A percentile compares a stretch with the other conserved stretches of the same genome.
Evolutionary conservation across 73 alveolate genomes (phyloP).

Genomic region (Paramecium biaurelia): DNA sequence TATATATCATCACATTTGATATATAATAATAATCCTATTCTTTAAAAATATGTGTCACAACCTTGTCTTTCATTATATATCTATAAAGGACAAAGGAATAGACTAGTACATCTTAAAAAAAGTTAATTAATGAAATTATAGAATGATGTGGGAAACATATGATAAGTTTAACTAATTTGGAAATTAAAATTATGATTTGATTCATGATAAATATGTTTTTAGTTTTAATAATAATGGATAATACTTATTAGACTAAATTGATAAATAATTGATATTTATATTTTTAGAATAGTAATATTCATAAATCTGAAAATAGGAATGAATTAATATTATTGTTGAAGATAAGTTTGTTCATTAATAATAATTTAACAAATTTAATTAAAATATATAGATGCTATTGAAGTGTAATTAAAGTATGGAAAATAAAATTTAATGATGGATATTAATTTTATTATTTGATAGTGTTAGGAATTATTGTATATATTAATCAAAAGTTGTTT

Average conservation of each 20-base stretch:
- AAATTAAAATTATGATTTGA: not conserved
- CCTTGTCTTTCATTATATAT: no score
- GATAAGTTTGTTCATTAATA: not conserved
- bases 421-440: not conserved
- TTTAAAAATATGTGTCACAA: no score
- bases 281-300: not conserved
- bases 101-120: no score
- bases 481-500: not conserved
- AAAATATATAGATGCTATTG: no score
- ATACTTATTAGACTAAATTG: not conserved
- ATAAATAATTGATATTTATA: no score
- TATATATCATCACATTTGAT: no score
- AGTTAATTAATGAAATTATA: no score
- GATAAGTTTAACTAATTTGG: no score
- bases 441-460: not conserved
- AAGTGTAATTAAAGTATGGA: not conserved
- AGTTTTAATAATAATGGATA: not conserved
- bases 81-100: no score
- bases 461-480: not conserved
- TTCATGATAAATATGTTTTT: not conserved
- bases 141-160: no score
- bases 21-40: no score
- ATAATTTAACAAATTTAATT: no score
- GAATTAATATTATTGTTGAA: not conserved
- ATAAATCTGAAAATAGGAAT: not conserved